Evolutionary conservation across 768 basidiomycete genomes (phyloP), one percentile per base, ranked within the genome.

Genomic region (Leccinum arenicola): DNA sequence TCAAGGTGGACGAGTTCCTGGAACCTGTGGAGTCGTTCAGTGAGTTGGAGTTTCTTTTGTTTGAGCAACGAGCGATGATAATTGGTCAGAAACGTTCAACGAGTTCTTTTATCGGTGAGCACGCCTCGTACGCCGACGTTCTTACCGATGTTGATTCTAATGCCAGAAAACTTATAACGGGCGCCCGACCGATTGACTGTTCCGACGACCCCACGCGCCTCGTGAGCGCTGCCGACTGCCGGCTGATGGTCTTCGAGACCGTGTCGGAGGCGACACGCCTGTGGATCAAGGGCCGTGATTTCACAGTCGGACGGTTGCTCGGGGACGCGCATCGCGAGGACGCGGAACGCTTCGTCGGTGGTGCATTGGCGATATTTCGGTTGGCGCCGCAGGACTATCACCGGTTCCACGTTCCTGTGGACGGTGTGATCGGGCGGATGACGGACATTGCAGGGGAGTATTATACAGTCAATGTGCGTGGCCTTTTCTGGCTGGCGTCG

Each of bases 221-320:
- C 12, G 91, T 98, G 57, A 89, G 88, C 58, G 86, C 85, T n/a
- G 97, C 95, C 2, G 96, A 99, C 76, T 98, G 92, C 69, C 88
- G 96, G n/a, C 81, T 97, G 60, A 95, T 98, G 88, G 85, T 88
- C 1, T 99, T 98, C 73, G 87, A 91, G 72, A 88, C 85, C 1
- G 87, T 97, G 8, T 77, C 75, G 51, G 91, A 93, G 57, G 96
- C 96, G 1, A 97, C 94, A 2, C 78, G 81, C 23, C 76, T 99
- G 0, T 99, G 96, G 96, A 96, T 98, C 76, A 98, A 98, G 69
- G 96, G 96, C 3, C 86, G 94, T 47, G 95, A 97, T 65, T 98
- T 99, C 70, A 88, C 86, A 2, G 80, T 98, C 3, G 80, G 75
- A 6, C 82, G 87, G 2, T 79, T 99, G 35, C 81, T 98, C 0